Conservation (phyloP, 176 grass and related monocot species). For the Hsuehochloa calcarea region DNA sequence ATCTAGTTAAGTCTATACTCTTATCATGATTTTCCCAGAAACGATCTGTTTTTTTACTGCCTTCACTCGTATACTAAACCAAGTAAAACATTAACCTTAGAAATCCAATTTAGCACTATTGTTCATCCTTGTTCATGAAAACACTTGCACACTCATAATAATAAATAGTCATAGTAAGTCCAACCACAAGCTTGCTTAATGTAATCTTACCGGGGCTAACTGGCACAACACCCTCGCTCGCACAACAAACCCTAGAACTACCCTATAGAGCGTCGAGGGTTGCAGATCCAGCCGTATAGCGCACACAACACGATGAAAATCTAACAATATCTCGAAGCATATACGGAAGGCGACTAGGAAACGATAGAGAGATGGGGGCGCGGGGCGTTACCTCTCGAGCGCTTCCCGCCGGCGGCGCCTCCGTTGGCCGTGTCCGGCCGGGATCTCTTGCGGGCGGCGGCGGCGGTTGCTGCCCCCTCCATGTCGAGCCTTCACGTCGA, state of each 20-base stretch:
- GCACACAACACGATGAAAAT: background rate
- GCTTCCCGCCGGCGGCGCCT: constrained; percentile 41
- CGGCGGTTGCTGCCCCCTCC: constrained; percentile 32
- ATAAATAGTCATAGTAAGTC: background rate
- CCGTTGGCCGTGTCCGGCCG: constrained; percentile 48
- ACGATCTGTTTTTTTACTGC: background rate
- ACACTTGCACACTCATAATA: background rate
- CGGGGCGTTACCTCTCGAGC: constrained; percentile 45
- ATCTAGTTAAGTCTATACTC: background rate
- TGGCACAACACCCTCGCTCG: background rate
- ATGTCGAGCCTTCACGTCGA: constrained; percentile 32
- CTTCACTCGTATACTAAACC: background rate
- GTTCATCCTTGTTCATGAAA: background rate
- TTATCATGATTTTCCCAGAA: background rate
- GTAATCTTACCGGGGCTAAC: background rate
- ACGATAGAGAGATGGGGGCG: background rate
- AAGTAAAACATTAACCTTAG: background rate
- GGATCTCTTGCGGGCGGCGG: constrained; percentile 51
- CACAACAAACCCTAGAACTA: background rate
- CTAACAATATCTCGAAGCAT: background rate
- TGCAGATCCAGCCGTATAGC: constrained; percentile 12
- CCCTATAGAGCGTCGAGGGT: background rate
- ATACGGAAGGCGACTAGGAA: background rate
- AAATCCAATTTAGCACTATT: background rate
- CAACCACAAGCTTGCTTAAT: background rate